These are phyloP conservation scores for Nepenthes gracilis DNA, from an alignment of 148 eudicot genomes.

Conservation along the genomic window DNA sequence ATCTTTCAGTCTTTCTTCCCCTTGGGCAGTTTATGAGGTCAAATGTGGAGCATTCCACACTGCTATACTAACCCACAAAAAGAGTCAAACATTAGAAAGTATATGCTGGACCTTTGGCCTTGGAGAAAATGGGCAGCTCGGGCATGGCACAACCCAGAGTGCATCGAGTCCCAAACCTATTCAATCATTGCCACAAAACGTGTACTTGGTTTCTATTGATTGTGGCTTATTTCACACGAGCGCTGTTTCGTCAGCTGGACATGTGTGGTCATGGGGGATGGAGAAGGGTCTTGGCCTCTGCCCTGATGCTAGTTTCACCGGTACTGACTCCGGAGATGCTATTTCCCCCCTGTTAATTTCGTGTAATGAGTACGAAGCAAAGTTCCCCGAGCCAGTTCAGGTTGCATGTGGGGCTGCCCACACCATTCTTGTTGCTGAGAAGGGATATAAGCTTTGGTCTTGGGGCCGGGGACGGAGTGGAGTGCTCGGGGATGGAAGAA, in stretches of 20 bases:
- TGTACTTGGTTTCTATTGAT: constrained; percentile 46
- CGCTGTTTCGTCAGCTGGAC: constrained; percentile 65
- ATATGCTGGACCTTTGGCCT: constrained; percentile 84
- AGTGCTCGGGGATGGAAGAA: constrained; percentile 59
- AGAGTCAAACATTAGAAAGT: constrained; percentile 32
- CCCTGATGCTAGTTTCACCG: constrained; percentile 61
- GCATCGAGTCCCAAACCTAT: constrained; percentile 41
- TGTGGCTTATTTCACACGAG: constrained; percentile 87
- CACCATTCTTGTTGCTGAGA: constrained; percentile 56
- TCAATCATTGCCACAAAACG: constrained; percentile 27
- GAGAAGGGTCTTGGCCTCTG: constrained; percentile 82
- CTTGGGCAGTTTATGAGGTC: constrained; percentile 55
- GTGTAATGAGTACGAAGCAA: constrained; percentile 27
- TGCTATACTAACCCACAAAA: constrained; percentile 49
- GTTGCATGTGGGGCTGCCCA: constrained; percentile 89
- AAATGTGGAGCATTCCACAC: constrained; percentile 83
- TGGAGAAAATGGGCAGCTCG: constrained; percentile 84
- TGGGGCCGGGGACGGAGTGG: constrained; percentile 93
- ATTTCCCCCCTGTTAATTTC: constrained; percentile 38
- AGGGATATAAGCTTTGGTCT: constrained; percentile 65
- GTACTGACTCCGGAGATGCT: constrained; percentile 65
- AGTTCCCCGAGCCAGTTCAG: constrained; percentile 43
- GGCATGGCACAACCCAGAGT: constrained; percentile 65
- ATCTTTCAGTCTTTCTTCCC: constrained; percentile 30
- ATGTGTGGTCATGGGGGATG: constrained; percentile 98